Evolutionary conservation across 1,139 yeast species (phyloP).

Genomic region (Nakaseomyces glabratus): DNA sequence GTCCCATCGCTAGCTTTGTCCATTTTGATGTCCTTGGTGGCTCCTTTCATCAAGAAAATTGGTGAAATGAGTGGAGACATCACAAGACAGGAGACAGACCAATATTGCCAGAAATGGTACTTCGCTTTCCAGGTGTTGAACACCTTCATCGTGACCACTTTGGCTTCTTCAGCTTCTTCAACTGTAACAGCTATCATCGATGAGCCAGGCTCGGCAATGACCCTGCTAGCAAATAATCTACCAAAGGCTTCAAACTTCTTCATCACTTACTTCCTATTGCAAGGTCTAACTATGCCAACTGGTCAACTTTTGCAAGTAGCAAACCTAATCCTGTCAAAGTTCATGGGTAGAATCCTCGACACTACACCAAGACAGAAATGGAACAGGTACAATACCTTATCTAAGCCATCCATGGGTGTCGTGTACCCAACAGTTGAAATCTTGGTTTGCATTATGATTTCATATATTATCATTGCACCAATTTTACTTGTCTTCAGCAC

Average conservation of each 20-base stretch:
- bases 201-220: slow-evolving; percentile 48
- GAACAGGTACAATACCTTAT: slow-evolving; percentile 39
- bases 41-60: slow-evolving; percentile 62
- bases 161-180: slow-evolving; percentile 73
- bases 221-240: slow-evolving; percentile 47
- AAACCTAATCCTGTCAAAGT: slow-evolving; percentile 37
- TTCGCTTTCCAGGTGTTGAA: slow-evolving; percentile 86
- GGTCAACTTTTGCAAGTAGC: slow-evolving; percentile 49
- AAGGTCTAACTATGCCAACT: slow-evolving; percentile 65
- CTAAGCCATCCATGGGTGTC: slow-evolving; percentile 61
- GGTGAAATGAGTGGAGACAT: slow-evolving; percentile 67
- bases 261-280: slow-evolving; percentile 53
- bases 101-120: slow-evolving; percentile 76
- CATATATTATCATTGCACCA: slow-evolving; percentile 73
- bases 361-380: slow-evolving; percentile 63
- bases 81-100: slow-evolving; percentile 63
- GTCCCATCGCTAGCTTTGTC: slow-evolving; percentile 63
- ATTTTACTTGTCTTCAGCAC: slow-evolving; percentile 57
- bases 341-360: slow-evolving; percentile 35
- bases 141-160: slow-evolving; percentile 70
- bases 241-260: slow-evolving; percentile 71
- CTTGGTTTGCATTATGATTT: slow-evolving; percentile 60
- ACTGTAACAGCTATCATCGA: slow-evolving; percentile 47
- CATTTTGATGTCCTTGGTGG: slow-evolving; percentile 63
- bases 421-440: slow-evolving; percentile 65